These are phyloP conservation scores for Leersia perrieri DNA, from an alignment of 176 grass and related monocot genomes.

Conservation along the genomic window DNA sequence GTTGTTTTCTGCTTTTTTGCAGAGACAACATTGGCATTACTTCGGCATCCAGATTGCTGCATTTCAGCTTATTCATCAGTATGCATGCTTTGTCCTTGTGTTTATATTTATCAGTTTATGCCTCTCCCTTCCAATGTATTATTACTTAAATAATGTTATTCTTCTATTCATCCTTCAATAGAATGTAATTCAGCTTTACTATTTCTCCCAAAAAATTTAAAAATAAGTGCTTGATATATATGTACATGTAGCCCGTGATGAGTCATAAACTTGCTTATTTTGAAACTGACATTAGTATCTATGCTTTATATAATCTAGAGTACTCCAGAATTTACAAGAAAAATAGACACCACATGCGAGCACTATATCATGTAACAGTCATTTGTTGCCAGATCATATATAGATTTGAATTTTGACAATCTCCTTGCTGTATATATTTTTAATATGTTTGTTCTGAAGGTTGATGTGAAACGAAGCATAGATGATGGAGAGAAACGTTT, in stretches of 20 bases:
- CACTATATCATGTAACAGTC: neutral
- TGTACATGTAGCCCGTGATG: neutral
- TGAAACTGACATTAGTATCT: neutral
- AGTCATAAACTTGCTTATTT: neutral
- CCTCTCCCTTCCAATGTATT: neutral
- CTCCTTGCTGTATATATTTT: constrained; percentile 6
- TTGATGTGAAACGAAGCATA: constrained; percentile 84
- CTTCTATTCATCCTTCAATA: neutral
- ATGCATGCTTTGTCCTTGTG: constrained; percentile 28
- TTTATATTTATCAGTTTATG: constrained; percentile 12
- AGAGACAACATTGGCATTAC: constrained; percentile 95
- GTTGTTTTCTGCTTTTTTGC: constrained; percentile 29
- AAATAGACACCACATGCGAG: neutral
- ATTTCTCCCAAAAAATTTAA: neutral
- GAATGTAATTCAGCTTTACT: constrained; percentile 11
- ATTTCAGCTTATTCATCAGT: constrained; percentile 97
- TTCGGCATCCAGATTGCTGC: constrained; percentile 97
- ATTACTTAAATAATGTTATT: constrained; percentile 6
- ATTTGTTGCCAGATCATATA: neutral
- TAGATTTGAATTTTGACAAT: neutral
- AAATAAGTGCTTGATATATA: neutral
- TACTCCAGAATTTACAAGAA: no score
- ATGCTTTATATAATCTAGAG: neutral
- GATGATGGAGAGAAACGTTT: constrained; percentile 94
- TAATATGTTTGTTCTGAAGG: constrained; percentile 45